These are phyloP conservation scores for Deuterostichococcus epilithicus DNA, from an alignment of 139 green algal genomes.

Conservation along the genomic window DNA sequence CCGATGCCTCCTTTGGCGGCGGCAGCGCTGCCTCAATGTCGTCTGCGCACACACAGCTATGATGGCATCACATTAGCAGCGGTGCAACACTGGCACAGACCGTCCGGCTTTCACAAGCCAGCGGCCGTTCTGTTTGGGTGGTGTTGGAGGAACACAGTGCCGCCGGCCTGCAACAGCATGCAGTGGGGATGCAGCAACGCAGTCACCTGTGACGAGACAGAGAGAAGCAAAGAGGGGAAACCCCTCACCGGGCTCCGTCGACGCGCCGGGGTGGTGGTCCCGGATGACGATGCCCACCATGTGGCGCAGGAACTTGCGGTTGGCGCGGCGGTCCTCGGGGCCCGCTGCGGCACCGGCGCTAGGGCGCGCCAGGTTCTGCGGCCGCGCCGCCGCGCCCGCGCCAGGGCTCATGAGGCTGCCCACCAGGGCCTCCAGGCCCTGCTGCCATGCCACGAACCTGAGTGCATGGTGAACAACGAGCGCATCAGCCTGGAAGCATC, in stretches of 20 bases:
- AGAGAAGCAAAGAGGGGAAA: background rate
- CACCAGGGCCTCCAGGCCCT: slow-evolving; percentile 17
- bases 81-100: no score
- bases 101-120: no score
- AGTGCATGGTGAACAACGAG: no score
- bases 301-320: background rate
- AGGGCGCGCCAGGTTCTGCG: background rate
- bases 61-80: no score
- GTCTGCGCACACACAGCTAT: background rate
- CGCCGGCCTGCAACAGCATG: no score
- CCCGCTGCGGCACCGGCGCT: background rate
- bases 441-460: slow-evolving; percentile 20
- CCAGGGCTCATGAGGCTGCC: background rate
- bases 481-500: no score
- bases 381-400: no score
- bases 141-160: no score
- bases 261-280: background rate
- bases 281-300: background rate
- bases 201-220: no score
- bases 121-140: no score
- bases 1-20: background rate
- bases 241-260: background rate
- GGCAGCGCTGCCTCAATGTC: background rate
- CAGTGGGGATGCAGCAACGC: no score
- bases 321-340: background rate